A percentile compares a stretch with the other conserved stretches of the same genome.
These are phyloP conservation scores for Clonostachys sp. DNA, from an alignment of 2,329 filamentous ascomycete species.

Conservation along the genomic window DNA sequence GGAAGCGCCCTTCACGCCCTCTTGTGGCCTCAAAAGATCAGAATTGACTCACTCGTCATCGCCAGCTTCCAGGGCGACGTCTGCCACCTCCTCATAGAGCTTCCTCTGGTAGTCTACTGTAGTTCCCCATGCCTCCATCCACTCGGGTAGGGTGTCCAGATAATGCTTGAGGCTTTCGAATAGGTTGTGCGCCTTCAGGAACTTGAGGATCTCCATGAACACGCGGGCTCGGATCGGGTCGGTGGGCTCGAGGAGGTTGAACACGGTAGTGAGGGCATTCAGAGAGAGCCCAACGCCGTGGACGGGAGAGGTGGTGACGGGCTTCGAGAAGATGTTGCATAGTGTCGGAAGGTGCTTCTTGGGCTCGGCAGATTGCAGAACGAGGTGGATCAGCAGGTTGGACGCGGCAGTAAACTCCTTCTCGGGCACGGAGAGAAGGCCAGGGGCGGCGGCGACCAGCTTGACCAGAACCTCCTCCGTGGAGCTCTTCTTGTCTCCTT, in stretches of 20 bases:
- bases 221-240: constrained; percentile 85
- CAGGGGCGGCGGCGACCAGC: constrained; percentile 74
- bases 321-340: constrained; percentile 84
- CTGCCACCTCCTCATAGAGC: constrained; percentile 77
- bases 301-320: constrained; percentile 77
- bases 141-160: constrained; percentile 75
- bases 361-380: constrained; percentile 79
- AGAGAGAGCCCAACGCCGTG: constrained; percentile 85
- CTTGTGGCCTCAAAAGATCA: not conserved
- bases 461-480: constrained; percentile 88
- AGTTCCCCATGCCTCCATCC: constrained; percentile 80
- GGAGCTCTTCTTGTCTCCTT: constrained; percentile 54
- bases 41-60: constrained; percentile 63
- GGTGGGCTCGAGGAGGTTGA: constrained; percentile 80
- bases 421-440: constrained; percentile 82
- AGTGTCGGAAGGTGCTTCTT: constrained; percentile 83
- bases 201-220: constrained; percentile 80
- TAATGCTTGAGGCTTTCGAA: constrained; percentile 84
- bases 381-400: constrained; percentile 92
- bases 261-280: constrained; percentile 88
- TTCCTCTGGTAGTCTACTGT: constrained; percentile 79
- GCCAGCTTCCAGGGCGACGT: constrained; percentile 72
- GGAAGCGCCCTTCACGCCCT: not conserved
- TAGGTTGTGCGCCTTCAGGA: constrained; percentile 69
- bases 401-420: constrained; percentile 96